Evolutionary conservation across 2,329 filamentous ascomycete genomes (phyloP).

Genomic region (Xylaria sp.): DNA sequence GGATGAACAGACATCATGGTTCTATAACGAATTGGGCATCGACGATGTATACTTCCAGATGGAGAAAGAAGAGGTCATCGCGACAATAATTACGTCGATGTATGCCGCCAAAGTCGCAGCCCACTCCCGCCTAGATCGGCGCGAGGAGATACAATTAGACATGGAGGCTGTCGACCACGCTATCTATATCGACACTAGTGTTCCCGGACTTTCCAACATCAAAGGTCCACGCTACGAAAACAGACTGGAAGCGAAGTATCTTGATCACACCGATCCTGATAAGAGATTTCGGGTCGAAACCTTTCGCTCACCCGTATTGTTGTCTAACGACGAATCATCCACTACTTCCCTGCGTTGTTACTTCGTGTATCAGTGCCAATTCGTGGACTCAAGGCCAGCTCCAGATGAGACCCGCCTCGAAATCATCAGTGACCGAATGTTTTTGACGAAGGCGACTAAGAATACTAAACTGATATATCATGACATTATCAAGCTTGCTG

Average conservation of each 20-base stretch:
- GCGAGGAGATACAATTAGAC: constrained; percentile 91
- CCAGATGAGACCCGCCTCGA: constrained; percentile 88
- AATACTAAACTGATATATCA: constrained; percentile 98
- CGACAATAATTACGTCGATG: constrained; percentile 93
- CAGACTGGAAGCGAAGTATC: constrained; percentile 93
- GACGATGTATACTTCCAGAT: constrained; percentile 99
- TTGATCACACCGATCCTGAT: constrained; percentile 78
- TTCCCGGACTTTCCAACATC: constrained; percentile 80
- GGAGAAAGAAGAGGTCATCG: constrained; percentile 85
- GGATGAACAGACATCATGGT: constrained; percentile 90
- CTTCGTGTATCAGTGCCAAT: constrained; percentile 97
- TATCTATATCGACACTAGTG: constrained; percentile 98
- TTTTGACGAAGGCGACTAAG: constrained; percentile 92
- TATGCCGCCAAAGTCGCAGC: constrained; percentile 98
- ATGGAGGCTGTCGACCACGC: constrained; percentile 96
- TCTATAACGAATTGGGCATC: constrained; percentile 97
- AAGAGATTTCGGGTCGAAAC: constrained; percentile 94
- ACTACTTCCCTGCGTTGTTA: constrained; percentile 94
- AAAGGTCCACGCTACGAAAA: constrained; percentile 92
- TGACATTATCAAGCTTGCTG: constrained; percentile 88
- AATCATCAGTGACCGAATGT: constrained; percentile 90
- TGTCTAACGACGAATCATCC: constrained; percentile 74
- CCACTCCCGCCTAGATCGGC: constrained; percentile 91
- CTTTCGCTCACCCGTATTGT: constrained; percentile 87
- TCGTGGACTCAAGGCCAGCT: constrained; percentile 78